Percentiles rank a stretch among this genome's conserved stretches.
These are phyloP conservation scores for Shiraia sp. DNA, from an alignment of 2,329 filamentous ascomycete genomes.

Conservation along the genomic window DNA sequence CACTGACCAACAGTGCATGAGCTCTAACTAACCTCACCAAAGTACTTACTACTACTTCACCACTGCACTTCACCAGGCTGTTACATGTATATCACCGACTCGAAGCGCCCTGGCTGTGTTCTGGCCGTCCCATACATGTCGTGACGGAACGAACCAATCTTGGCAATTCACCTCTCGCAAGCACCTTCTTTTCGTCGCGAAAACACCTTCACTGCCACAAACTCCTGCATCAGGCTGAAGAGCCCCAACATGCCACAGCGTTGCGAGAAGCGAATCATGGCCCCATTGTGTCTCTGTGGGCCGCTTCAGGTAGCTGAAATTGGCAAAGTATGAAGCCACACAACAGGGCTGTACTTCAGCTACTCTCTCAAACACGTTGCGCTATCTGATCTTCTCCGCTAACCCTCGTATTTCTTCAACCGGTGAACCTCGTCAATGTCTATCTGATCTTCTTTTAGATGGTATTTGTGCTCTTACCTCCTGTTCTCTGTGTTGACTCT, in stretches of 20 bases:
- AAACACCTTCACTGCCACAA: not conserved
- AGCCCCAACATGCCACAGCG: constrained; percentile 1
- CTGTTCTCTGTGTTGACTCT: not conserved
- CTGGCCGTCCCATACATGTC: not conserved
- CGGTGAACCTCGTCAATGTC: too few species aligned
- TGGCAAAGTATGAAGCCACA: constrained; percentile 29
- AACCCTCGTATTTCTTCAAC: constrained; percentile 8
- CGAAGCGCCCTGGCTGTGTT: too few species aligned
- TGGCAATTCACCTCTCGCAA: constrained; percentile 1
- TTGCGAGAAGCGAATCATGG: constrained; percentile 9
- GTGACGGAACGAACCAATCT: not conserved
- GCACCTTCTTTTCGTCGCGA: constrained; percentile 2
- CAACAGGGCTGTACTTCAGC: constrained; percentile 26
- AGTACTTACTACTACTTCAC: not conserved
- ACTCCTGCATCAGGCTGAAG: constrained; percentile 9
- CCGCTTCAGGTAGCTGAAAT: constrained; percentile 20
- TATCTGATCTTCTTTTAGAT: not conserved
- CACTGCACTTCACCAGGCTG: not conserved
- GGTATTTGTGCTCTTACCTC: not conserved
- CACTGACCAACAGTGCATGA: not conserved
- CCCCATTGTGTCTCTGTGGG: constrained; percentile 6
- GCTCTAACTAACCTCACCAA: too few species aligned
- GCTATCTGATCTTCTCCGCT: constrained; percentile 11
- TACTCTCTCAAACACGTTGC: constrained; percentile 21
- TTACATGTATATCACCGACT: too few species aligned